Base-by-base conservation (phyloP, 2,329 filamentous ascomycete species). In the Claviceps spartinae region DNA sequence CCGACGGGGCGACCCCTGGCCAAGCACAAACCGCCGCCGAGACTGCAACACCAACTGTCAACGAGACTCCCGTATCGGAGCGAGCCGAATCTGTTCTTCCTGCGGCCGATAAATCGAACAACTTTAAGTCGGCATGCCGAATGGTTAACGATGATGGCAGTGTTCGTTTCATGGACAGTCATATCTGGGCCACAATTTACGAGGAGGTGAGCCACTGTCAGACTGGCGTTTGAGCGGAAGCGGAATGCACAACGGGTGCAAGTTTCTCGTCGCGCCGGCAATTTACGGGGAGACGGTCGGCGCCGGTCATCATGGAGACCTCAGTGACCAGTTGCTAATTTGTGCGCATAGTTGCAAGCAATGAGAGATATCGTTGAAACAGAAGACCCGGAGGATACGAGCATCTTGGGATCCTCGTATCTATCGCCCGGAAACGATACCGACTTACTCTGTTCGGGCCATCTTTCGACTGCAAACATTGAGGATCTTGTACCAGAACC, bases 401-500 rank as follows among this genome's bases (percentile, higher is more conserved):
- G 68, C 54, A 63, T 69, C 3, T 63, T 75, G 30, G 74, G 74
- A 9, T 72, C 75, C 5, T 75, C 78, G 4, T 69, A 69, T 9
- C 58, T 69, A 30, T 74, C 72, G 1, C 77, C 77, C 1, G 77
- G 80, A 54, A 72, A 74, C 52, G 73, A 77, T 47, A 68, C 72
- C 20, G 75, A 76, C 40, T 61, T 81, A 5, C 55, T 82, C 11
- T 65, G 80, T 48, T 59, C 62, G 5, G 67, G 69, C 36, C 70
- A 72, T 50, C 61, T 69, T 34, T 64, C 67, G 1, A 62, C 65
- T 5, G 61, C 64, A 24, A 70, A 64, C 45, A 58, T 70, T 14
- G 71, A 75, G 50, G 71, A 75, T 14, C 67, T 85, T 61, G 82
- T 85, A 58, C 86, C 86, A 0, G 71, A 79, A 4, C 76, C 81